Conservation (phyloP, 2,329 filamentous ascomycete species). For the Trichothecium sympodiale region DNA sequence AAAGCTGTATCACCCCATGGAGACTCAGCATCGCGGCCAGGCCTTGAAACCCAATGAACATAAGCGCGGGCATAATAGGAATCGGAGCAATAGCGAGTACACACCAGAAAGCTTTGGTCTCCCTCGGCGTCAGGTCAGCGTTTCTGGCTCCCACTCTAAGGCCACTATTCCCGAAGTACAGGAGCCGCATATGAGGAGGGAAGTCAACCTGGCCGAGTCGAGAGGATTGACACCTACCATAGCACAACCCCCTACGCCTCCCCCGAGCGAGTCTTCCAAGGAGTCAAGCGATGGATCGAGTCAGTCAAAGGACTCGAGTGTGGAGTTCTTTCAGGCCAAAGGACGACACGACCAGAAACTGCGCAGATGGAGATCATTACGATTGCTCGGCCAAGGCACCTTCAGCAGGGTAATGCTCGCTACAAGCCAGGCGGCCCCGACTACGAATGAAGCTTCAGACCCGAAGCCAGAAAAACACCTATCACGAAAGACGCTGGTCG, state of each 20-base stretch:
- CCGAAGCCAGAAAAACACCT: conserved; percentile 18
- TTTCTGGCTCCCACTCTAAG: conserved; percentile 50
- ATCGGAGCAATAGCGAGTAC: conserved; percentile 85
- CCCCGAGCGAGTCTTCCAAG: conserved; percentile 61
- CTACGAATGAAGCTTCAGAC: conserved; percentile 20
- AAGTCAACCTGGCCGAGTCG: conserved; percentile 69
- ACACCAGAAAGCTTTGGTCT: conserved; percentile 60
- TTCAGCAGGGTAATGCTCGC: conserved; percentile 92
- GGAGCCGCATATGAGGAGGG: conserved; percentile 51
- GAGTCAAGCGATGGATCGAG: conserved; percentile 28
- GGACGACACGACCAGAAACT: conserved; percentile 58
- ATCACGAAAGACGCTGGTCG: conserved; percentile 74
- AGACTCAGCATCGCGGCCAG: conserved; percentile 6
- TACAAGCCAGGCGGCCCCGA: conserved; percentile 56
- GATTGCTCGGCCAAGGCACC: conserved; percentile 78
- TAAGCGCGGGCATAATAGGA: conserved; percentile 44
- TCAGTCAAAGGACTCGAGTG: conserved; percentile 25
- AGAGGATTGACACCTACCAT: conserved; percentile 56
- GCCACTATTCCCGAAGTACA: conserved; percentile 24
- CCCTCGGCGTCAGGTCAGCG: conserved; percentile 61
- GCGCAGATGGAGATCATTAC: conserved; percentile 68
- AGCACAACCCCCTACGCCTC: conserved; percentile 66
- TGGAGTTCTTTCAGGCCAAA: conserved; percentile 60
- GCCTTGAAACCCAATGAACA: conserved; percentile 6
- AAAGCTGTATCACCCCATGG: too few relatives aligned